Evolutionary conservation across 2,329 filamentous ascomycete genomes (phyloP).

Genomic region (Grosmannia huntii): DNA sequence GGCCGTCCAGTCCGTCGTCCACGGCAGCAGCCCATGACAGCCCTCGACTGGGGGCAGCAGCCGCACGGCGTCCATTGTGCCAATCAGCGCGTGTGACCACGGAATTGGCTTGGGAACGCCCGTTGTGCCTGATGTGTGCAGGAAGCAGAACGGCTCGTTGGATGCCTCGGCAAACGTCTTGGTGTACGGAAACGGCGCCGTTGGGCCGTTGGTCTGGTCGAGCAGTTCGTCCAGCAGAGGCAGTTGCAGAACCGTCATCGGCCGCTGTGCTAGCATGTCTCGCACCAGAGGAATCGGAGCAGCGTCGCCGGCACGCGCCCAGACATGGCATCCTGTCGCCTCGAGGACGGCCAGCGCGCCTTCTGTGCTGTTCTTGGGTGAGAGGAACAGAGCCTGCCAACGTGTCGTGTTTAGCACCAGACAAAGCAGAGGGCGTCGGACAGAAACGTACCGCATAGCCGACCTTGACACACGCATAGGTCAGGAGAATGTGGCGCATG

Average conservation of each 20-base stretch:
- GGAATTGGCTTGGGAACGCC: constrained; percentile 31
- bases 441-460: not conserved
- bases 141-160: constrained; percentile 26
- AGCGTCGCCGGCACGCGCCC: not conserved
- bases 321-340: not conserved
- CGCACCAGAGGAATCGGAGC: not conserved
- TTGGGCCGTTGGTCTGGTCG: not conserved
- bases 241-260: not conserved
- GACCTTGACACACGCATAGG: constrained; percentile 2
- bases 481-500: constrained; percentile 1
- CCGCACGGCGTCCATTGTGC: not conserved
- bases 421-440: no score
- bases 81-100: constrained; percentile 13
- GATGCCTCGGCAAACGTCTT: constrained; percentile 22
- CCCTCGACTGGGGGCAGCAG: not conserved
- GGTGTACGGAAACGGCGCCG: not conserved
- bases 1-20: not conserved
- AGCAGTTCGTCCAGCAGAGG: constrained; percentile 1
- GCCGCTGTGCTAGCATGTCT: not conserved
- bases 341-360: constrained; percentile 1
- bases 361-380: constrained; percentile 1
- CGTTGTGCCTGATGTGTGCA: constrained; percentile 34
- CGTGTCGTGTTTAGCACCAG: not conserved
- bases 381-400: not conserved
- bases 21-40: constrained; percentile 1